These are phyloP conservation scores for Pseudodiploospora longispora DNA, from an alignment of 2,329 filamentous ascomycete genomes.

Conservation along the genomic window DNA sequence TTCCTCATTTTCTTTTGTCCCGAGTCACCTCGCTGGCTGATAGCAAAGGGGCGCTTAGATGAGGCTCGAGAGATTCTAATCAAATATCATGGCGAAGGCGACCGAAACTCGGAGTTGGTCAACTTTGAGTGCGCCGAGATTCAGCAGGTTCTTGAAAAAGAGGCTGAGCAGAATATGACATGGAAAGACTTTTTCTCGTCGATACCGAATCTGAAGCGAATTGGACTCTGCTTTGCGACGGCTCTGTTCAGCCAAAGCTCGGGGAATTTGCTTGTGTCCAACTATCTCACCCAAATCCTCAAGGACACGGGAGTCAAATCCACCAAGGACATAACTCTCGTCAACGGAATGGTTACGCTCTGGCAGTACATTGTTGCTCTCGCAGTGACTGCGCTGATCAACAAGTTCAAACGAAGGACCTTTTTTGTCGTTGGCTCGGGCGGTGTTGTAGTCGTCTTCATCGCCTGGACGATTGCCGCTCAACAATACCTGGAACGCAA, in stretches of 20 bases:
- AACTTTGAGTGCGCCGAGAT: conserved; percentile 7
- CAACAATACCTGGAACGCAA: conserved; percentile 27
- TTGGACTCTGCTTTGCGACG: conserved; percentile 30
- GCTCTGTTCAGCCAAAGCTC: conserved; percentile 33
- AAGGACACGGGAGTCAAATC: conserved; percentile 30
- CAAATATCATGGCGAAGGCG: conserved; percentile 43
- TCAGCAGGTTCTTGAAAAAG: conserved; percentile 4
- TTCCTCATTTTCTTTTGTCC: conserved; percentile 42
- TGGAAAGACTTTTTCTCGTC: conserved; percentile 35
- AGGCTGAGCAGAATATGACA: conserved; percentile 24
- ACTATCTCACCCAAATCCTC: conserved; percentile 32
- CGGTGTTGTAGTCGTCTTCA: conserved; percentile 30
- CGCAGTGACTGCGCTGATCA: conserved; percentile 26
- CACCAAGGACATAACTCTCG: conserved; percentile 30
- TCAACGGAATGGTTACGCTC: conserved; percentile 33
- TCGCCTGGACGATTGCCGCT: conserved; percentile 31
- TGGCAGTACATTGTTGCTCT: conserved; percentile 36
- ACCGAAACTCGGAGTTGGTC: conserved; percentile 23
- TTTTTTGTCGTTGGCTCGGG: conserved; percentile 32
- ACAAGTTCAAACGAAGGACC: conserved; percentile 28
- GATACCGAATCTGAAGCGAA: conserved; percentile 29
- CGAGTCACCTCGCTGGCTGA: conserved; percentile 52
- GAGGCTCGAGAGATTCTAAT: conserved; percentile 43
- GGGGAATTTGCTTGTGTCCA: conserved; percentile 33
- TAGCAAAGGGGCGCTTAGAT: conserved; percentile 40